Conservation (phyloP, 768 basidiomycete species). For the Mrakia blollopis region DNA sequence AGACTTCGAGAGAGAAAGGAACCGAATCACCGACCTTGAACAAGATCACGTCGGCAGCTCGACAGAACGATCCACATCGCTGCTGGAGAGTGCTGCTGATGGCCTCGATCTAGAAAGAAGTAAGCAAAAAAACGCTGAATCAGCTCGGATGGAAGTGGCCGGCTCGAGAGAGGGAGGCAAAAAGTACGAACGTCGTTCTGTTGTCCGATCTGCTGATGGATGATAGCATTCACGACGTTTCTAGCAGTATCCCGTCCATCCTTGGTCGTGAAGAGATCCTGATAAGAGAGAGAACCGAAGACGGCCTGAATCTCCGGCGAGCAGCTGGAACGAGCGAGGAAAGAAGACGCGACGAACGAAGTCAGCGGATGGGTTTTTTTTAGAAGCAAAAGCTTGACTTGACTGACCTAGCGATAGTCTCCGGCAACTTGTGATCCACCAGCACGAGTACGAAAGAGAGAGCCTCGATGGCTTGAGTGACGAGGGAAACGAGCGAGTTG, state of each 20-base stretch:
- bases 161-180: background rate
- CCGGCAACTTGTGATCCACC: conserved; percentile 82
- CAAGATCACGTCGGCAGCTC: conserved; percentile 93
- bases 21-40: conserved; percentile 66
- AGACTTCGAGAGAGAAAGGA: no score
- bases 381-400: background rate
- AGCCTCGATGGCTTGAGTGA: conserved; percentile 85
- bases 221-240: conserved; percentile 86
- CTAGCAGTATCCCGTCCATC: conserved; percentile 83
- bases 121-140: background rate
- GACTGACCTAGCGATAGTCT: conserved; percentile 72
- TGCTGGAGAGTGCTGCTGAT: conserved; percentile 92
- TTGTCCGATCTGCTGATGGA: conserved; percentile 95
- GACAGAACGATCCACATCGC: conserved; percentile 94
- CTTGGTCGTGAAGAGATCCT: conserved; percentile 76
- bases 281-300: conserved; percentile 68
- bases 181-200: conserved; percentile 74
- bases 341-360: conserved; percentile 13
- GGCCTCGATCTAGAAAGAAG: conserved; percentile 69
- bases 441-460: conserved; percentile 87
- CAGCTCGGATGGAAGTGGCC: background rate
- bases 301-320: conserved; percentile 65
- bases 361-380: conserved; percentile 9
- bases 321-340: conserved; percentile 52
- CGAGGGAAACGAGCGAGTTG: conserved; percentile 49